A percentile compares a stretch with the other conserved stretches of the same genome.
Evolutionary conservation across 257 asterid genomes (phyloP).

Genomic region (Pogostemon cablin): DNA sequence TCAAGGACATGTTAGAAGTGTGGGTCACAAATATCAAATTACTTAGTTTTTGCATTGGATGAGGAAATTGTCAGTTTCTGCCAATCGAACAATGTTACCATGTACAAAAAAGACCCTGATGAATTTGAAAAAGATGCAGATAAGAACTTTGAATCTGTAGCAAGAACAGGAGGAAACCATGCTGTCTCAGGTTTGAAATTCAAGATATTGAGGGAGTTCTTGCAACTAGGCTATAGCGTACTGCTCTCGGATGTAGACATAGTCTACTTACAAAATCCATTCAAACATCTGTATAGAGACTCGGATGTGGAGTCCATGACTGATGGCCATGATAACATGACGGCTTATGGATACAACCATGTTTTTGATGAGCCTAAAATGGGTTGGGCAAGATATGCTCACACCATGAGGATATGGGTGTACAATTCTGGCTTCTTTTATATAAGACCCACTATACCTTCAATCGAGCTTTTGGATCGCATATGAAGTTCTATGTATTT

Average conservation of each 20-base stretch:
- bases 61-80: conserved; percentile 54
- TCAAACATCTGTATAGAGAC: conserved; percentile 58
- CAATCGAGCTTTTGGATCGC: conserved; percentile 77
- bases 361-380: conserved; percentile 64
- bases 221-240: conserved; percentile 72
- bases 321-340: conserved; percentile 65
- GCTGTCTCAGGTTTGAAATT: conserved; percentile 73
- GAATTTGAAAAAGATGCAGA: conserved; percentile 39
- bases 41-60: conserved; percentile 67
- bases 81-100: conserved; percentile 47
- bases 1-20: conserved; percentile 50
- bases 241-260: conserved; percentile 74
- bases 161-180: conserved; percentile 58
- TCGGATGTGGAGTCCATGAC: conserved; percentile 80
- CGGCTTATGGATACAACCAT: conserved; percentile 63
- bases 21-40: conserved; percentile 69
- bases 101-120: conserved; percentile 46
- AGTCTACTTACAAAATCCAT: conserved; percentile 67
- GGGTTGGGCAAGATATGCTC: conserved; percentile 75
- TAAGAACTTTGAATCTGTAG: conserved; percentile 46
- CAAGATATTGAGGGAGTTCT: conserved; percentile 58
- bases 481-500: too few species aligned
- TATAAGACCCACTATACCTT: conserved; percentile 67
- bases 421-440: conserved; percentile 73
- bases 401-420: conserved; percentile 77